A percentile compares a stretch with the other conserved stretches of the same genome.
These are phyloP conservation scores for Fusarium sp. DNA, from an alignment of 2,329 filamentous ascomycete genomes.

Conservation along the genomic window DNA sequence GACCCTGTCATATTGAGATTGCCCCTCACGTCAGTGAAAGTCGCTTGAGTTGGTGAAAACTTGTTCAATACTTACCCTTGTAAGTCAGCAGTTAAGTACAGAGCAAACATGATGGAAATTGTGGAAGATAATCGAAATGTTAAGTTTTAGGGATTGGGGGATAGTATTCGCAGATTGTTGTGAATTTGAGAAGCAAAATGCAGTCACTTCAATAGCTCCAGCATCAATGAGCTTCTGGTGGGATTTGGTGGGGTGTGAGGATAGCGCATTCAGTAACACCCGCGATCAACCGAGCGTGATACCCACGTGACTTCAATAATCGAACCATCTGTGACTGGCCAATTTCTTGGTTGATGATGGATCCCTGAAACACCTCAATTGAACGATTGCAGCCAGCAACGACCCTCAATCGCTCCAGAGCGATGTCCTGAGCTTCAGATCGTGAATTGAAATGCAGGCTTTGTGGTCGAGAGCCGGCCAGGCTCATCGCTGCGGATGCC, in stretches of 20 bases:
- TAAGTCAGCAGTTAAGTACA: constrained; percentile 76
- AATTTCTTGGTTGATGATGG: constrained; percentile 38
- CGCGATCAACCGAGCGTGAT: background rate
- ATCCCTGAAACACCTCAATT: constrained; percentile 44
- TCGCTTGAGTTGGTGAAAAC: background rate
- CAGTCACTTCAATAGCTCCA: constrained; percentile 25
- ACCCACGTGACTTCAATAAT: constrained; percentile 44
- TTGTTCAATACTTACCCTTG: constrained; percentile 65
- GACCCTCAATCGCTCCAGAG: constrained; percentile 25
- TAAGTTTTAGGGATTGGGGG: background rate
- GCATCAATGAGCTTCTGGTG: constrained; percentile 11
- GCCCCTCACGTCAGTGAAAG: constrained; percentile 38
- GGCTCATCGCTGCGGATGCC: constrained; percentile 73
- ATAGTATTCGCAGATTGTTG: constrained; percentile 4
- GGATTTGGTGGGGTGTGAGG: constrained; percentile 45
- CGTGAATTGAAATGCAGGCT: constrained; percentile 69
- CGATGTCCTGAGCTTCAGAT: constrained; percentile 41
- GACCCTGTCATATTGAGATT: constrained; percentile 69
- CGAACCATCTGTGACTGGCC: constrained; percentile 45
- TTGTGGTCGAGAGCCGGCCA: constrained; percentile 76
- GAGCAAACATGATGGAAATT: constrained; percentile 69
- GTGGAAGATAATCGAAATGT: background rate
- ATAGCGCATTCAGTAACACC: constrained; percentile 28
- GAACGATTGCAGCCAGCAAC: constrained; percentile 26
- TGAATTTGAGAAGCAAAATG: constrained; percentile 21